phyloP scores from a whole-genome alignment of 2,329 filamentous ascomycete genomes.

The Zymoseptoria tritici region DNA sequence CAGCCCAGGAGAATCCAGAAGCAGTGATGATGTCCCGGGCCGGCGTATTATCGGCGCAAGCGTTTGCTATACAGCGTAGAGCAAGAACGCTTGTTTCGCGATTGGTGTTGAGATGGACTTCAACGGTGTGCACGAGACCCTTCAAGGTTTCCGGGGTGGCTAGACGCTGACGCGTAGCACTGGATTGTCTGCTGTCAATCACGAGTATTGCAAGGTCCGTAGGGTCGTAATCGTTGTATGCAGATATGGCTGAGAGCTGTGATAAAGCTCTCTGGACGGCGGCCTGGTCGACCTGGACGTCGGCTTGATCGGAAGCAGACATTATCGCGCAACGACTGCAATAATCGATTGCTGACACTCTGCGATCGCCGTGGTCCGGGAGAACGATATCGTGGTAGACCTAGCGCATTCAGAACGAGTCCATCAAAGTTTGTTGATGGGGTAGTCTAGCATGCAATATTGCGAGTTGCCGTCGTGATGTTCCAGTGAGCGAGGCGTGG shows the following conservation, averaged over 20 bases:
- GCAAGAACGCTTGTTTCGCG: conserved; percentile 7
- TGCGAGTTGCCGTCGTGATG: too few species aligned
- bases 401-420: too few species aligned
- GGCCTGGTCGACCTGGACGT: not conserved
- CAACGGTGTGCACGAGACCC: conserved; percentile 9
- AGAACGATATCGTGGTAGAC: too few species aligned
- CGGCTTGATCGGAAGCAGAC: not conserved
- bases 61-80: conserved; percentile 28
- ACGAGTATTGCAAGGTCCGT: conserved; percentile 13
- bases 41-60: conserved; percentile 25
- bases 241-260: not conserved
- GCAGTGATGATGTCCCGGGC: conserved; percentile 16
- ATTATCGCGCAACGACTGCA: not conserved
- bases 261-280: not conserved
- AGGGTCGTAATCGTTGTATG: not conserved
- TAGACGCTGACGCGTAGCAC: conserved; percentile 10
- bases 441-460: too few species aligned
- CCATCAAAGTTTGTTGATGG: too few species aligned
- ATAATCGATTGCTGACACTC: not conserved
- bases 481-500: too few species aligned
- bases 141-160: conserved; percentile 8
- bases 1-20: conserved; percentile 21
- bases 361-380: too few species aligned
- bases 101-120: conserved; percentile 6
- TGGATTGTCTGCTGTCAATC: conserved; percentile 13